Evolutionary conservation across 139 green algal genomes (phyloP).

Genomic region (Astrephomene gubernaculifera): DNA sequence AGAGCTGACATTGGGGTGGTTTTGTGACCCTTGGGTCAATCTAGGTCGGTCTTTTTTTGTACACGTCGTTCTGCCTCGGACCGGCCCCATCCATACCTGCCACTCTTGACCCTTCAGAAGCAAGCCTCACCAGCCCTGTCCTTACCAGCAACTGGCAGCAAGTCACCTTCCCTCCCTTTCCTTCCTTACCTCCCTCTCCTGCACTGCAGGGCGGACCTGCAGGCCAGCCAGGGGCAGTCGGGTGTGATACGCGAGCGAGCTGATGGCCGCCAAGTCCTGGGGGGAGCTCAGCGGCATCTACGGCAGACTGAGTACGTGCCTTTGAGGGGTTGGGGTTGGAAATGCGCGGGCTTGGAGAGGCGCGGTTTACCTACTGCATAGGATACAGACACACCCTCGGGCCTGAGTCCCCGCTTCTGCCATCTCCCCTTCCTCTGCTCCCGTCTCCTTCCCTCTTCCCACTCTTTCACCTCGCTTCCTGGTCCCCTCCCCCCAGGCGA

Average conservation of each 20-base stretch:
- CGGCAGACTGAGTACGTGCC: conserved; percentile 84
- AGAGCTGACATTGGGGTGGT: no score
- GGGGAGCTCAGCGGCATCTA: conserved; percentile 87
- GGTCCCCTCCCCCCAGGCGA: conserved; percentile 73
- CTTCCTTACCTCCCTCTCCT: neutral
- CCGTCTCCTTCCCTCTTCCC: neutral
- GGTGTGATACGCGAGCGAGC: conserved; percentile 77
- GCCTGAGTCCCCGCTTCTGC: neutral
- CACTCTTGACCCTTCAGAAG: no score
- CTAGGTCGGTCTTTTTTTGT: no score
- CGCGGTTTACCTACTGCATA: no score
- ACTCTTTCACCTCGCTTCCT: neutral
- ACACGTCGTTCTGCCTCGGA: no score
- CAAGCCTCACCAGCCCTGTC: no score
- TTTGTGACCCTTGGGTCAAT: no score
- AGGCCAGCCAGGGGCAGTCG: conserved; percentile 32
- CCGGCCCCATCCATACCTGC: no score
- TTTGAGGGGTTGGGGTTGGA: no score
- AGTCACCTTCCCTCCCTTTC: neutral
- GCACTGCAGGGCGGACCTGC: conserved; percentile 11
- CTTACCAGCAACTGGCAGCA: neutral
- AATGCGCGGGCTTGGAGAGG: no score
- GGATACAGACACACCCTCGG: neutral
- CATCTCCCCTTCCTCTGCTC: no score
- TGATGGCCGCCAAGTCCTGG: conserved; percentile 82